Evolutionary conservation across 306 rosid genomes (phyloP).

Genomic region (Inga oerstediana): DNA sequence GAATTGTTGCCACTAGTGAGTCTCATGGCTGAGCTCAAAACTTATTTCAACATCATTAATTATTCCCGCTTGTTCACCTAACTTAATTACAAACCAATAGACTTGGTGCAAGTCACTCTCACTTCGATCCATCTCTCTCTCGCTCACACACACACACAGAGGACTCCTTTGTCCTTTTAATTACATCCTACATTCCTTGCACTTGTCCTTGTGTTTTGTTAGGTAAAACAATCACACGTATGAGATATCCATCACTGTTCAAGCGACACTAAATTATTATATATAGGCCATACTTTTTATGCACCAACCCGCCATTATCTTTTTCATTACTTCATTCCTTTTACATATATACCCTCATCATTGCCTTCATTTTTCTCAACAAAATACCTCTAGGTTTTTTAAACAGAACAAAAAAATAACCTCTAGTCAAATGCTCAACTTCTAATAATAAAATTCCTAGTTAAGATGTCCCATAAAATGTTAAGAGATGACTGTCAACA

Average conservation of each 20-base stretch:
- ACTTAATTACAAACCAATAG: background rate
- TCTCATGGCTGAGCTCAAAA: background rate
- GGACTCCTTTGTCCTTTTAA: background rate
- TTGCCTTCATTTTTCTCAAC: no score
- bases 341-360: no score
- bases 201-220: background rate
- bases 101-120: background rate
- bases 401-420: no score
- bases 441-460: no score
- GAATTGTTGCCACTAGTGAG: background rate
- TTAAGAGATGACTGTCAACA: no score
- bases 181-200: background rate
- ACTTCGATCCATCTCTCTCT: background rate
- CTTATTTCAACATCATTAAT: conserved; percentile 5
- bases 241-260: background rate
- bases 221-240: background rate
- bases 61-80: background rate
- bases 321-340: no score
- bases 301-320: no score
- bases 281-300: background rate
- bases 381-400: no score
- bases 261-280: background rate
- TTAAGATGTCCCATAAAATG: no score
- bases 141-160: background rate
- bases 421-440: no score